phyloP scores from a whole-genome alignment of 257 asterid genomes.

The Catharanthus roseus region DNA sequence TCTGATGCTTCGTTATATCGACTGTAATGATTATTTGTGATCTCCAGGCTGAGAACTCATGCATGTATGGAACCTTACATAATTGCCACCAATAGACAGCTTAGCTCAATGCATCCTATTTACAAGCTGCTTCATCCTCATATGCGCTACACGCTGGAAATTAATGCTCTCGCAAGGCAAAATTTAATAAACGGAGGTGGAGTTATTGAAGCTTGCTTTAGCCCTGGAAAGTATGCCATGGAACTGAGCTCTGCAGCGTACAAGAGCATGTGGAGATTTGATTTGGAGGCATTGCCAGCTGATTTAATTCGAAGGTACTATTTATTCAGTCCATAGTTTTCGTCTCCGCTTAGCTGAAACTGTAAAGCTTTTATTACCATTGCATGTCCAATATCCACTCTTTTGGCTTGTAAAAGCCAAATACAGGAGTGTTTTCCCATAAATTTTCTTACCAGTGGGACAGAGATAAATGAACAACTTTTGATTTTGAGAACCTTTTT shows the following conservation, averaged over 20 bases:
- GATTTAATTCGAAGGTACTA: conserved; percentile 64
- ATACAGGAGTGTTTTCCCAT: not conserved
- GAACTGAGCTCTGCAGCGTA: conserved; percentile 92
- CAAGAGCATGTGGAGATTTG: conserved; percentile 74
- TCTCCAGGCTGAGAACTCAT: conserved; percentile 83
- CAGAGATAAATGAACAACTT: not conserved
- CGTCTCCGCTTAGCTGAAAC: not conserved
- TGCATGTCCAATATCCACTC: not conserved
- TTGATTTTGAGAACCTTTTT: not conserved
- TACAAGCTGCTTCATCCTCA: conserved; percentile 80
- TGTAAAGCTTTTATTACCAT: not conserved
- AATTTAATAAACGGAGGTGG: conserved; percentile 84
- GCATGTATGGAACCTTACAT: conserved; percentile 85
- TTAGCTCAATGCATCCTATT: conserved; percentile 80
- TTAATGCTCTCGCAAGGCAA: conserved; percentile 89
- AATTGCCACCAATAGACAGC: conserved; percentile 82
- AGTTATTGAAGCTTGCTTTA: conserved; percentile 69
- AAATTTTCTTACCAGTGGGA: not conserved
- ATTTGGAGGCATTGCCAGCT: conserved; percentile 78
- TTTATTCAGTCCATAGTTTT: not conserved
- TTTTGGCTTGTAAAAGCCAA: not conserved
- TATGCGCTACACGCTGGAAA: conserved; percentile 84
- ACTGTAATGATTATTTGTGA: conserved; percentile 13
- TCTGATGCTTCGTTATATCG: too few relatives aligned
- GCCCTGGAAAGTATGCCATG: conserved; percentile 78